These are phyloP conservation scores for Rasamsonia emersonii DNA, from an alignment of 2,329 filamentous ascomycete genomes.

Conservation along the genomic window DNA sequence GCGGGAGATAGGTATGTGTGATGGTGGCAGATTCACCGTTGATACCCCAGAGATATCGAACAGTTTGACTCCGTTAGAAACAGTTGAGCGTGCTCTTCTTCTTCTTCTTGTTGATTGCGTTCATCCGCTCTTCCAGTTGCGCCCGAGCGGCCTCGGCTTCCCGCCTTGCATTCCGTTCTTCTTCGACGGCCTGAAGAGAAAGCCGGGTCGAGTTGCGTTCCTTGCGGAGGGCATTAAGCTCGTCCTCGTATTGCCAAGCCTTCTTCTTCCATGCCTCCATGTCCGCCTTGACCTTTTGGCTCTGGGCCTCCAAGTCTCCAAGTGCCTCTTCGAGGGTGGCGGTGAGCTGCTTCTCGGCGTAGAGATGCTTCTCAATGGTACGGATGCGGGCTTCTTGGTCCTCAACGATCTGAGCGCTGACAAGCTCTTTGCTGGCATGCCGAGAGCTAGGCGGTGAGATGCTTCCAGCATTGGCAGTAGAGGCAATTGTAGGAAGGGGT, in stretches of 20 bases:
- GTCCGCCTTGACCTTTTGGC: constrained; percentile 84
- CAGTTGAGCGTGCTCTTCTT: constrained; percentile 94
- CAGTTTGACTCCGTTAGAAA: no score
- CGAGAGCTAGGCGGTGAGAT: constrained; percentile 54
- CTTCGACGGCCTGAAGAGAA: constrained; percentile 82
- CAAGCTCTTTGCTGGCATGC: constrained; percentile 73
- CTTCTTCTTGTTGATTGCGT: constrained; percentile 84
- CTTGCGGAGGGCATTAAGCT: constrained; percentile 45
- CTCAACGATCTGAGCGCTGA: constrained; percentile 74
- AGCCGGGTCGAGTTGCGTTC: constrained; percentile 52
- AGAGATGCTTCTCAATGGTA: constrained; percentile 92
- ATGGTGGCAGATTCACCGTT: no score
- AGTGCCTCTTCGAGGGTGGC: constrained; percentile 92
- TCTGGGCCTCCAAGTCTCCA: constrained; percentile 83
- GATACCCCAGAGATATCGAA: no score
- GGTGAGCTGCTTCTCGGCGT: constrained; percentile 92
- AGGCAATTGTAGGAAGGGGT: constrained; percentile 62
- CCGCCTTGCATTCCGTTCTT: constrained; percentile 86
- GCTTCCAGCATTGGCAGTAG: constrained; percentile 46
- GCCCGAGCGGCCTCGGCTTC: constrained; percentile 83
- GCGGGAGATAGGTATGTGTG: no score
- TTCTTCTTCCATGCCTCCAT: constrained; percentile 87
- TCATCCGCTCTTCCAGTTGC: constrained; percentile 91
- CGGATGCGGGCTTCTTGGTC: constrained; percentile 92
- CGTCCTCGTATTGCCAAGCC: constrained; percentile 64